phyloP scores from a whole-genome alignment of 345 rosid genomes.

The Punica granatum region DNA sequence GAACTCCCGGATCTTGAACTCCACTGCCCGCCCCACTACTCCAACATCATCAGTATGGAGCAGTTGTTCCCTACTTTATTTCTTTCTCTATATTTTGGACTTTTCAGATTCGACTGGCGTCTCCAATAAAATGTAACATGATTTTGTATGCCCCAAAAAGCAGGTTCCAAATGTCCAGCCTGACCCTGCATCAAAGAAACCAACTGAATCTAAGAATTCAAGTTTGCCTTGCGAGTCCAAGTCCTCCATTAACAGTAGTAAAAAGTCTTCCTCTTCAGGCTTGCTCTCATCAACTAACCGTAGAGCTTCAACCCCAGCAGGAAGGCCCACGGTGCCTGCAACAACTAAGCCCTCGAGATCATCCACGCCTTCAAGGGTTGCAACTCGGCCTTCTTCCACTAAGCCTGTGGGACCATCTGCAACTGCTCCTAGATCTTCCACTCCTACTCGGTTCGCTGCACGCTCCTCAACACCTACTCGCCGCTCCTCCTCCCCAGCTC shows the following conservation, averaged over 20 bases:
- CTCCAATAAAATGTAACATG: not conserved
- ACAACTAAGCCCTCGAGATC: slow-evolving; percentile 56
- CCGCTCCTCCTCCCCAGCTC: slow-evolving; percentile 29
- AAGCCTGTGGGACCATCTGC: slow-evolving; percentile 31
- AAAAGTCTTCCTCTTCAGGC: slow-evolving; percentile 62
- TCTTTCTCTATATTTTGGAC: not conserved
- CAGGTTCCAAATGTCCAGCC: slow-evolving; percentile 50
- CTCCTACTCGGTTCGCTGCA: slow-evolving; percentile 35
- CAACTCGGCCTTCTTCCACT: slow-evolving; percentile 24
- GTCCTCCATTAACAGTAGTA: slow-evolving; percentile 29
- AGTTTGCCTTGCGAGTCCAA: slow-evolving; percentile 27
- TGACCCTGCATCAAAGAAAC: slow-evolving; percentile 35
- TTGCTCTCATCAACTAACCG: slow-evolving; percentile 6
- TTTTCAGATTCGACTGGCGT: not conserved
- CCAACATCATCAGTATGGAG: slow-evolving; percentile 53
- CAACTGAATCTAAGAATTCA: slow-evolving; percentile 25
- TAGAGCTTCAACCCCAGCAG: slow-evolving; percentile 55
- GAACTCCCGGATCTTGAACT: slow-evolving; percentile 37
- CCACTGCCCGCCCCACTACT: slow-evolving; percentile 40
- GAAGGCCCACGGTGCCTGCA: slow-evolving; percentile 42
- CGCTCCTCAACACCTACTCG: slow-evolving; percentile 43
- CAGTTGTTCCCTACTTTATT: not conserved
- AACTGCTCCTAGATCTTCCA: slow-evolving; percentile 35
- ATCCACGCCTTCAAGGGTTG: slow-evolving; percentile 58
- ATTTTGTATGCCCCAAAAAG: slow-evolving; percentile 3